A percentile compares a stretch with the other conserved stretches of the same genome.
phyloP scores from a whole-genome alignment of 805 yeast species.

The Metschnikowia aberdeeniae region DNA sequence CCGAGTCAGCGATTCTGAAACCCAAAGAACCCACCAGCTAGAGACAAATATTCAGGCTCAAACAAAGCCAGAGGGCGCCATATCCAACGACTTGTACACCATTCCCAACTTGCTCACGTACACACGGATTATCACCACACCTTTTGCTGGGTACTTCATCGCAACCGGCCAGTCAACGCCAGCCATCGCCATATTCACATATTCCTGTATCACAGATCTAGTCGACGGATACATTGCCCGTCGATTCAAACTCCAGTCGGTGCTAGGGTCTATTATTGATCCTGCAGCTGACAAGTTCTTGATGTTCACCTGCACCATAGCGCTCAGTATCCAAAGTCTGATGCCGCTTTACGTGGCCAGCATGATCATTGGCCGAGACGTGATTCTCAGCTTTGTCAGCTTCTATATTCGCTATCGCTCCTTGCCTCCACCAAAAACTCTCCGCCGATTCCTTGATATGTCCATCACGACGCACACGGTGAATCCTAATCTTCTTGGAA shows the following conservation, averaged over 20 bases:
- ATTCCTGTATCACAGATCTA: constrained; percentile 87
- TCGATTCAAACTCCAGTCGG: constrained; percentile 66
- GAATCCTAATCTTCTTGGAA: constrained; percentile 80
- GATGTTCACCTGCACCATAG: constrained; percentile 80
- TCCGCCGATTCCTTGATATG: constrained; percentile 72
- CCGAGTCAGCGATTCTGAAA: too few species aligned
- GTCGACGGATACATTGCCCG: constrained; percentile 92
- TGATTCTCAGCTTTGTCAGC: constrained; percentile 67
- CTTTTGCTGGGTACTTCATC: constrained; percentile 77
- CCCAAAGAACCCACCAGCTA: background rate
- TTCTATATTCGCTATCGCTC: constrained; percentile 68
- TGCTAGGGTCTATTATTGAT: constrained; percentile 86
- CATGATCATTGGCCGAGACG: constrained; percentile 81
- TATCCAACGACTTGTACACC: constrained; percentile 52
- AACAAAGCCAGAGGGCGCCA: background rate
- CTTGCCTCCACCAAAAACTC: constrained; percentile 71
- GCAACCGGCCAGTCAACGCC: constrained; percentile 55
- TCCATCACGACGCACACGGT: constrained; percentile 76
- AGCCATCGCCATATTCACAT: constrained; percentile 72
- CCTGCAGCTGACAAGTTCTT: constrained; percentile 93
- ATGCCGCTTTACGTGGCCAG: constrained; percentile 66
- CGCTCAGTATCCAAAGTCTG: constrained; percentile 61
- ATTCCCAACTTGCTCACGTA: constrained; percentile 83
- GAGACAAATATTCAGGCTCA: background rate
- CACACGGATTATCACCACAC: constrained; percentile 77